phyloP scores from a whole-genome alignment of 2,329 filamentous ascomycete genomes.

The Clarireedia paspali region DNA sequence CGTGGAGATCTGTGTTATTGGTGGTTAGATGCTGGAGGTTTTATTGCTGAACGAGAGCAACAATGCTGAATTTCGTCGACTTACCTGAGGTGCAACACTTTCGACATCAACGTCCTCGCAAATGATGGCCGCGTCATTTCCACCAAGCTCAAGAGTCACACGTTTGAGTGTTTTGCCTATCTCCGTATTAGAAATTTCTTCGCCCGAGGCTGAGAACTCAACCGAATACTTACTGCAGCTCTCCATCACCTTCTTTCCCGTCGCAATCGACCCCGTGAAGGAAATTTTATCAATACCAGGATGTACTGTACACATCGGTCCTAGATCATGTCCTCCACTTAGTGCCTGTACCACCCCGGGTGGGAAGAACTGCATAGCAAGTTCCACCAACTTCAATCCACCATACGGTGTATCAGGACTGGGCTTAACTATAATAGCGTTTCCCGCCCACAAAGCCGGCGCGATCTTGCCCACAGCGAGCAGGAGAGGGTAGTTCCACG shows the following conservation, averaged over 20 bases:
- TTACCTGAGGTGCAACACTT: conserved; percentile 30
- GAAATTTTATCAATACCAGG: conserved; percentile 47
- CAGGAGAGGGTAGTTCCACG: conserved; percentile 50
- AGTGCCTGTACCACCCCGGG: conserved; percentile 42
- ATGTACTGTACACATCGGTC: conserved; percentile 46
- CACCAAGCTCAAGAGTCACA: conserved; percentile 35
- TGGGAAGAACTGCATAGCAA: conserved; percentile 41
- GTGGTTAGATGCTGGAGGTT: neutral
- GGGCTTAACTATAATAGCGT: conserved; percentile 47
- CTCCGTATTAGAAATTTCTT: conserved; percentile 8
- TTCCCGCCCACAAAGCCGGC: conserved; percentile 42
- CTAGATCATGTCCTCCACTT: conserved; percentile 38
- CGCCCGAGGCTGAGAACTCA: neutral
- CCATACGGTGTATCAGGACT: conserved; percentile 48
- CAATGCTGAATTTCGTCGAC: neutral
- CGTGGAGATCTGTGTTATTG: conserved; percentile 31
- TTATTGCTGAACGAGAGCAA: neutral
- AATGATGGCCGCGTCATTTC: conserved; percentile 47
- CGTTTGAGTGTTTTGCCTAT: conserved; percentile 43
- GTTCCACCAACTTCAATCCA: conserved; percentile 43
- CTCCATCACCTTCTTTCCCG: conserved; percentile 42
- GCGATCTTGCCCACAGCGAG: conserved; percentile 42
- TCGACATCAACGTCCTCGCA: conserved; percentile 43
- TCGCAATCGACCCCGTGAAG: conserved; percentile 49
- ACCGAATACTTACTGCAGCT: conserved; percentile 12